Evolutionary conservation across 2,329 filamentous ascomycete species (phyloP).

Genomic region (Hymenoscyphus repandus): DNA sequence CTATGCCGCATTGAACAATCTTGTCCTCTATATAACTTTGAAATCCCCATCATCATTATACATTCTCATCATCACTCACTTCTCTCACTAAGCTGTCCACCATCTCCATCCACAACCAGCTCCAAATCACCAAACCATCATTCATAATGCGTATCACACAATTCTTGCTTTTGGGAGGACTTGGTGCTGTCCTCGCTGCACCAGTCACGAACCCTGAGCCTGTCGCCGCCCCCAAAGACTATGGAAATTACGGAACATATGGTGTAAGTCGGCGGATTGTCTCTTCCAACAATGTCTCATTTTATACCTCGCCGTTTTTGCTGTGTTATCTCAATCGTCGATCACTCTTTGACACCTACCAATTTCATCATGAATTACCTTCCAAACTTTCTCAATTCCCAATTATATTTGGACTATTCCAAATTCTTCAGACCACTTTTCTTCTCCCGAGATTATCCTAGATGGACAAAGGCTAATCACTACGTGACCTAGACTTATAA

Average conservation of each 20-base stretch:
- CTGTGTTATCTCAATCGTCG: no score
- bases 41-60: background rate
- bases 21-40: background rate
- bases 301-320: no score
- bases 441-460: no score
- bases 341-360: no score
- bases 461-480: no score
- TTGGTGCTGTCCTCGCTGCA: slow-evolving; percentile 12
- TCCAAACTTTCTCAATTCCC: no score
- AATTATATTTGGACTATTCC: no score
- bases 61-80: no score
- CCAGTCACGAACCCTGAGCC: slow-evolving; percentile 11
- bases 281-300: no score
- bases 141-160: slow-evolving; percentile 13
- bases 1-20: background rate
- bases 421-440: no score
- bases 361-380: no score
- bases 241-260: slow-evolving; percentile 11
- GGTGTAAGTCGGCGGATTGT: background rate
- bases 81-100: background rate
- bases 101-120: background rate
- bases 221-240: slow-evolving; percentile 3
- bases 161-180: slow-evolving; percentile 13
- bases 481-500: no score
- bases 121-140: slow-evolving; percentile 1